Percentiles rank a stretch among this genome's conserved stretches.
Evolutionary conservation across 345 rosid species (phyloP).

Genomic region (Litchi chinensis): DNA sequence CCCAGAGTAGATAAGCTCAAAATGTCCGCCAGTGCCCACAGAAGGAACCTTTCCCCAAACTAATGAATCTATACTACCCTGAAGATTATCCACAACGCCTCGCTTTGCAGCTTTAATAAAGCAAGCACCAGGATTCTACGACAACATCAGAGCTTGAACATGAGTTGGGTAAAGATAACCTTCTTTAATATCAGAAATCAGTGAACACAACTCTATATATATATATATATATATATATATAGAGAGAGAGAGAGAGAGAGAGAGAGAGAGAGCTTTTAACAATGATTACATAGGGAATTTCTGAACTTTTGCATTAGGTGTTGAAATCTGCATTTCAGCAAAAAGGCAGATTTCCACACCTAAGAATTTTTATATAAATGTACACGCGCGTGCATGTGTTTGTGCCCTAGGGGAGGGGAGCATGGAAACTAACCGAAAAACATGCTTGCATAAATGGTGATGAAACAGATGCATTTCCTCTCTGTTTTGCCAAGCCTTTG

Average conservation of each 20-base stretch:
- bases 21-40: constrained; percentile 75
- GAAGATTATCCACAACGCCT: constrained; percentile 63
- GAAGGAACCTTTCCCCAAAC: constrained; percentile 85
- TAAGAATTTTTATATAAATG: neutral
- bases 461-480: constrained; percentile 55
- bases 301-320: neutral
- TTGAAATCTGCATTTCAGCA: neutral
- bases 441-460: constrained; percentile 90
- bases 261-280: too few species aligned
- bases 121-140: constrained; percentile 79
- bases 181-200: neutral
- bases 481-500: constrained; percentile 68
- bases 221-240: too few species aligned
- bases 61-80: constrained; percentile 78
- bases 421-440: constrained; percentile 69
- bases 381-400: too few species aligned
- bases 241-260: too few species aligned
- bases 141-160: constrained; percentile 18
- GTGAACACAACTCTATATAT: neutral
- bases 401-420: neutral
- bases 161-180: neutral
- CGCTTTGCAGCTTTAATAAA: constrained; percentile 88
- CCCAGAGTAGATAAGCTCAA: constrained; percentile 62
- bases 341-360: neutral
- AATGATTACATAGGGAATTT: neutral